Conservation (phyloP, 2,329 filamentous ascomycete species). For the Penicillium olsonii region DNA sequence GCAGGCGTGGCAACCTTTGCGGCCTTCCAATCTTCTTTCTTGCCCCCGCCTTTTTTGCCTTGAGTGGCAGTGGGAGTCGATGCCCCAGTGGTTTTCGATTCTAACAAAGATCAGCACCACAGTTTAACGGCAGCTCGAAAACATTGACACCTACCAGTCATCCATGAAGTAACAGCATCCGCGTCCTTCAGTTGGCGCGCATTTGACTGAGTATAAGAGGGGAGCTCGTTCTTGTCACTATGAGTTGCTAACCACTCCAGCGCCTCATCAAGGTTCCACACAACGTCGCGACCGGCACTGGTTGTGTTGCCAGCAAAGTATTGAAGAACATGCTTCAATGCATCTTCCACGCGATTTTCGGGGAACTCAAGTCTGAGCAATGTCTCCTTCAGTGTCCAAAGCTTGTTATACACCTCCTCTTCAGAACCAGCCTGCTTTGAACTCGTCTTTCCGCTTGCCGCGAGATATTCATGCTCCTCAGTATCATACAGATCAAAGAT, state of each 20-base stretch:
- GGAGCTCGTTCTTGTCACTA: conserved; percentile 67
- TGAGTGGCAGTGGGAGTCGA: conserved; percentile 26
- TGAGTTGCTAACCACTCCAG: conserved; percentile 88
- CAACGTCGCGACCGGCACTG: conserved; percentile 59
- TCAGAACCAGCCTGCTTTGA: conserved; percentile 57
- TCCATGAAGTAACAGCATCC: conserved; percentile 38
- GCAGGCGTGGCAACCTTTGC: conserved; percentile 22
- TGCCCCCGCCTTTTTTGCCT: conserved; percentile 27
- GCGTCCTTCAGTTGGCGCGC: conserved; percentile 30
- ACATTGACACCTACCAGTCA: conserved; percentile 35
- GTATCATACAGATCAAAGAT: conserved; percentile 65
- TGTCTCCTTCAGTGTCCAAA: conserved; percentile 82
- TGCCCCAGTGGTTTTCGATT: conserved; percentile 31
- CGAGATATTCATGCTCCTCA: conserved; percentile 42
- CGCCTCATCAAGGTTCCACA: conserved; percentile 86
- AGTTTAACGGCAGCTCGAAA: conserved; percentile 6
- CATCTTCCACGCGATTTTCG: conserved; percentile 61
- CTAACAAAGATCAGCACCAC: conserved; percentile 32
- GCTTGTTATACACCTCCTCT: conserved; percentile 74
- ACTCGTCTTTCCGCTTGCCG: conserved; percentile 26
- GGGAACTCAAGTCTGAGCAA: conserved; percentile 71
- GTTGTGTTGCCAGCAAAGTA: conserved; percentile 64
- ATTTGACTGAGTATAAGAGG: conserved; percentile 63
- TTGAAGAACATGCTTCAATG: conserved; percentile 66
- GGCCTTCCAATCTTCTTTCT: conserved; percentile 29